phyloP scores from a whole-genome alignment of 2,329 filamentous ascomycete species.

The Dothideomycetes sp. region DNA sequence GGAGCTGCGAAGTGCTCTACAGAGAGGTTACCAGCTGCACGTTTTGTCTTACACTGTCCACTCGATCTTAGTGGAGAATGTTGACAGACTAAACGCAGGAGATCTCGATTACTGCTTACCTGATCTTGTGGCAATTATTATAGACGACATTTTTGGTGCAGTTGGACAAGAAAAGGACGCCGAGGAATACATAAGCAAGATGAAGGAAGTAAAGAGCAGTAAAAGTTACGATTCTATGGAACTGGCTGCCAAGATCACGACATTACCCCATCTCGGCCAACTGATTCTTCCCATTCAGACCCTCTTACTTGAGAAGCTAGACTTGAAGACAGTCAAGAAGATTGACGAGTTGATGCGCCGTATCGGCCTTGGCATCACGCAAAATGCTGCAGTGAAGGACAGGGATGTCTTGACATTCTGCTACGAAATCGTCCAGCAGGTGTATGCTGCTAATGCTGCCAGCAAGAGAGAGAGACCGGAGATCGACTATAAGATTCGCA shows the following conservation, averaged over 20 bases:
- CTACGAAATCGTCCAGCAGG: slow-evolving; percentile 84
- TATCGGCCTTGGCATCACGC: slow-evolving; percentile 70
- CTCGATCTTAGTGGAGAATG: slow-evolving; percentile 68
- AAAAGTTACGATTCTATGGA: slow-evolving; percentile 99
- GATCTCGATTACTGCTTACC: slow-evolving; percentile 81
- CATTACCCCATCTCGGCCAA: slow-evolving; percentile 59
- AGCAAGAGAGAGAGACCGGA: slow-evolving; percentile 9
- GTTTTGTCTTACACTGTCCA: slow-evolving; percentile 93
- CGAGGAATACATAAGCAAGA: slow-evolving; percentile 86
- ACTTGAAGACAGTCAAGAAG: slow-evolving; percentile 73
- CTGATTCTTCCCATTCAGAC: slow-evolving; percentile 69
- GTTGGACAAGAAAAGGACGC: slow-evolving; percentile 94
- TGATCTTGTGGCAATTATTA: slow-evolving; percentile 70
- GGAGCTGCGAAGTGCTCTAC: slow-evolving; percentile 72
- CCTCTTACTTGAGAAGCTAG: slow-evolving; percentile 73
- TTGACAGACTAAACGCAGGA: slow-evolving; percentile 64
- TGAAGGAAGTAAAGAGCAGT: slow-evolving; percentile 96
- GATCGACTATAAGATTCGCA: slow-evolving; percentile 51
- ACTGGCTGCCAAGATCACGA: slow-evolving; percentile 72
- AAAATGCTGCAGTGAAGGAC: slow-evolving; percentile 68
- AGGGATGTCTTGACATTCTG: slow-evolving; percentile 86
- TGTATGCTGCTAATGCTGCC: slow-evolving; percentile 43
- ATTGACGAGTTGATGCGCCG: slow-evolving; percentile 80
- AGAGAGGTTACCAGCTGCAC: slow-evolving; percentile 83
- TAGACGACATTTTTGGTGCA: slow-evolving; percentile 94